A percentile compares a stretch with the other conserved stretches of the same genome.
Conservation (phyloP, 108 stramenopile species). For the Stephanodiscus minutulus region DNA sequence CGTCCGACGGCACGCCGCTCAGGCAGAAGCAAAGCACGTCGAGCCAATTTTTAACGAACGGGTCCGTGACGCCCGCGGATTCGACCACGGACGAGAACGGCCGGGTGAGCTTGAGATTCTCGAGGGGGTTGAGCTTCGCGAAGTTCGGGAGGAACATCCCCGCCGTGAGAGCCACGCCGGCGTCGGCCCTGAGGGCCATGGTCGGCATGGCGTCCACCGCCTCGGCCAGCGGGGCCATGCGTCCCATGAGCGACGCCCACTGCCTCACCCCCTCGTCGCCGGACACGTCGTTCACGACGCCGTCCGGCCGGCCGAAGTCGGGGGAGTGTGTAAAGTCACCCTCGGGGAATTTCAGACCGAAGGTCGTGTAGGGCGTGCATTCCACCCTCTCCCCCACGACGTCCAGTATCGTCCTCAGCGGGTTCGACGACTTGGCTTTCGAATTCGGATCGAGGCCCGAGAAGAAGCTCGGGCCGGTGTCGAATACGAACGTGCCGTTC, state of each 20-base stretch:
- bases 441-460: constrained; percentile 70
- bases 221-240: constrained; percentile 63
- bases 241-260: constrained; percentile 60
- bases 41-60: constrained; percentile 83
- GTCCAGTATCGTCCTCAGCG: constrained; percentile 67
- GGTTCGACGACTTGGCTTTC: constrained; percentile 64
- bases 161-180: constrained; percentile 57
- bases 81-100: constrained; percentile 63
- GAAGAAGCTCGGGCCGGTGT: constrained; percentile 91
- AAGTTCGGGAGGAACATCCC: constrained; percentile 70
- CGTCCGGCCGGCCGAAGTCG: constrained; percentile 47
- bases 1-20: constrained; percentile 76
- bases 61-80: constrained; percentile 58
- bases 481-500: constrained; percentile 72
- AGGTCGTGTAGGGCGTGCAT: constrained; percentile 61
- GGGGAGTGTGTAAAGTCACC: constrained; percentile 69
- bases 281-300: constrained; percentile 44
- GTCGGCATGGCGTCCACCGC: constrained; percentile 81
- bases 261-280: constrained; percentile 40
- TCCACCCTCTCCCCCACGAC: constrained; percentile 64
- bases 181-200: constrained; percentile 63
- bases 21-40: constrained; percentile 89
- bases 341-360: constrained; percentile 73
- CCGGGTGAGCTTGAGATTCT: constrained; percentile 71
- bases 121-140: constrained; percentile 67